Conservation (phyloP, 805 yeast species). For the Nematodospora valgi region DNA sequence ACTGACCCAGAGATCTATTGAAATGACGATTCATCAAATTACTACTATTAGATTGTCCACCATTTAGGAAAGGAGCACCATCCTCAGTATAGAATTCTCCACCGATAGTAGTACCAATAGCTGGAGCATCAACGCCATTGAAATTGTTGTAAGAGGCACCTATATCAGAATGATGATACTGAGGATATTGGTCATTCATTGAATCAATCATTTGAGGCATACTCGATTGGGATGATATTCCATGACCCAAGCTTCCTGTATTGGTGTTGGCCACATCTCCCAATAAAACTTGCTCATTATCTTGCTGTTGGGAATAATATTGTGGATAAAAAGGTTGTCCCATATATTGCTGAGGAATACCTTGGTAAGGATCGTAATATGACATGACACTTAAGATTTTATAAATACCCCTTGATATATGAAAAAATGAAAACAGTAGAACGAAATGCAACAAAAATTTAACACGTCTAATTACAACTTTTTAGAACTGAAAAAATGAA, state of each 20-base stretch:
- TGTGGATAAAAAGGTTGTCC: constrained; percentile 35
- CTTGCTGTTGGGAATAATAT: constrained; percentile 17
- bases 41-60: no score
- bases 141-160: constrained; percentile 11
- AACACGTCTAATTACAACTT: constrained; percentile 1
- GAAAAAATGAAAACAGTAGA: background rate
- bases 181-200: constrained; percentile 5
- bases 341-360: constrained; percentile 35
- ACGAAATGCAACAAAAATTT: constrained; percentile 3
- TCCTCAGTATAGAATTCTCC: constrained; percentile 25
- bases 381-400: constrained; percentile 24
- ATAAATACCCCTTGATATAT: constrained; percentile 1
- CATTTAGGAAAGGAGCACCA: constrained; percentile 12
- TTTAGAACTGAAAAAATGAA: background rate
- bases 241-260: no score
- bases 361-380: constrained; percentile 41
- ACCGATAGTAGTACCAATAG: constrained; percentile 14
- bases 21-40: no score
- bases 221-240: no score
- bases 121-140: constrained; percentile 7
- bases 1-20: no score
- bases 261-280: no score
- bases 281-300: constrained; percentile 1
- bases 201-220: constrained; percentile 2
- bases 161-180: constrained; percentile 8